Base-by-base conservation (phyloP, 2,329 filamentous ascomycete genomes). In the Fusarium cyanostomum region DNA sequence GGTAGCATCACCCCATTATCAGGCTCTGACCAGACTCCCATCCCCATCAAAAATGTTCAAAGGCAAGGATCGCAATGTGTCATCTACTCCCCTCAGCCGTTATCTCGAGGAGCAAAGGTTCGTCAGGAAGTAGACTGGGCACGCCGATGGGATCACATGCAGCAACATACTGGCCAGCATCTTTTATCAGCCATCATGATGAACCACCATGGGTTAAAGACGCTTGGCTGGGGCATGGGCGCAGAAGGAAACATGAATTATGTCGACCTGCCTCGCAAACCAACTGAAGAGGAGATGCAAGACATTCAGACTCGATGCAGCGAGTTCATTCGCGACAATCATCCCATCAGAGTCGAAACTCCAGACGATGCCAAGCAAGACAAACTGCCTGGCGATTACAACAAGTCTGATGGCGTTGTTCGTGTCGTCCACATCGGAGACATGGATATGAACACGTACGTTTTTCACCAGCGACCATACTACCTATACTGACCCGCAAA, bases 131-230 rank as follows among this genome's bases (percentile, higher is more conserved):
- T 75, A 3, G 68, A 75, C 21, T 73, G 68, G 52, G 26, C 52
- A 6, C 70, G 73, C 0, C 68, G 73, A n/a, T 74, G 72, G 71
- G 69, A 75, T 41, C 72, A 75, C 10, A 75, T 75, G 73, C 73
- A 75, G 11, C 73, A 75, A 7, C 73, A 75, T 16, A 75, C 73
- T 0, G 72, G 73, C 1, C 73, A 75, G 8, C 73, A 75, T 28
- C 67, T 75, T 2, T 61, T 75, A 2, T 75, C 73, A 0, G 73
- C 73, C 1, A 52, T 75, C 4, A 73, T 75, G 72, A 59, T 71
- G 33, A 69, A 61, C 0, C 51, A 54, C 0, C 59, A 72, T 1
- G 56, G 57, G 7, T 64, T 74, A 2, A 65, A 66, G 2, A 74
- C 73, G 0, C 54, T 74, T 0, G 73, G 73, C 0, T 74, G 73